Evolutionary conservation across 805 yeast species (phyloP).

Genomic region (Sugiyamaella americana): DNA sequence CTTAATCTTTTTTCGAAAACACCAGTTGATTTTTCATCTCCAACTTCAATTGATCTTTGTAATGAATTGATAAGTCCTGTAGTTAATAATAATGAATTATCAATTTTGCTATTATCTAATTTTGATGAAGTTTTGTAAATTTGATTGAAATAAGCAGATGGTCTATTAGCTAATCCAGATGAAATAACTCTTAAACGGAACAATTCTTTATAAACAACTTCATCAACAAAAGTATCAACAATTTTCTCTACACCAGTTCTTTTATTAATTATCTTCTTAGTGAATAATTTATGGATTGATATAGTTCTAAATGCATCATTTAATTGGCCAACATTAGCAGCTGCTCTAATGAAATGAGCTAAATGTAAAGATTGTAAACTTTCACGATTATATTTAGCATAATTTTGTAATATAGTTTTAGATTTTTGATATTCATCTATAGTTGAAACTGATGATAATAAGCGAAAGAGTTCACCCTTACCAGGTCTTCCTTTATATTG

Average conservation of each 20-base stretch:
- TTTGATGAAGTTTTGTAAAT: neutral
- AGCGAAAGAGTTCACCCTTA: slow-evolving; percentile 17
- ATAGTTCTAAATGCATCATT: slow-evolving; percentile 11
- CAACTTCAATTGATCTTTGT: neutral
- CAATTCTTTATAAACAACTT: slow-evolving; percentile 1
- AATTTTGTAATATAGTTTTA: slow-evolving; percentile 17
- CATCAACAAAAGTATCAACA: neutral
- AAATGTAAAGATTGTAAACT: slow-evolving; percentile 21
- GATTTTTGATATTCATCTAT: slow-evolving; percentile 20
- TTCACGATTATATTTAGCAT: slow-evolving; percentile 14
- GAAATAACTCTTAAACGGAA: neutral
- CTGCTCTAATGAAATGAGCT: slow-evolving; percentile 19
- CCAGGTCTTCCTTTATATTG: slow-evolving; percentile 26
- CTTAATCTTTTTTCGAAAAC: neutral
- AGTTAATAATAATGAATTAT: neutral
- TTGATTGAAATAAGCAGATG: neutral
- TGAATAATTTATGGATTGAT: slow-evolving; percentile 1
- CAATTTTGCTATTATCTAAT: neutral
- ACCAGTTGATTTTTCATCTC: neutral
- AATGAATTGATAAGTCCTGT: neutral
- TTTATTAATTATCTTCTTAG: neutral
- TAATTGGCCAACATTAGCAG: slow-evolving; percentile 24
- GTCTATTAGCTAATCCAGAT: neutral
- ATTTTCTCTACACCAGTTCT: neutral
- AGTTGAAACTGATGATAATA: slow-evolving; percentile 16